These are phyloP conservation scores for Leptodermis oblonga DNA, from an alignment of 257 asterid species.

Conservation along the genomic window DNA sequence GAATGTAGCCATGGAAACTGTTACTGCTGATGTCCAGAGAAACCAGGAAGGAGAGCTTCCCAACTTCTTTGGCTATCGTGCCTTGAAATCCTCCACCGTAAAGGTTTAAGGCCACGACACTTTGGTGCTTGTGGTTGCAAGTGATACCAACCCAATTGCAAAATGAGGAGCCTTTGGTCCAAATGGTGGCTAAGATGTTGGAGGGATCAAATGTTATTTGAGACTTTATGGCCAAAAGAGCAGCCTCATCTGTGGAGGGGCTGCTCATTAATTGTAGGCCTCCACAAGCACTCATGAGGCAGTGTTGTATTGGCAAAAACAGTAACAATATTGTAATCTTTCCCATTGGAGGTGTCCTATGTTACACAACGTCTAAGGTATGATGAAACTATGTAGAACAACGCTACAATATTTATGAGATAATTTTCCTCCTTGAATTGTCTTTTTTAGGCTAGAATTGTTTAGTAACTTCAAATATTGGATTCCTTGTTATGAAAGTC, in stretches of 20 bases:
- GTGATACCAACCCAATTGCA: conserved; percentile 19
- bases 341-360: too few relatives aligned
- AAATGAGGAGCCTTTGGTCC: not conserved
- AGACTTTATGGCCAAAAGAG: conserved; percentile 4
- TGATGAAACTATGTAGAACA: too few relatives aligned
- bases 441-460: too few relatives aligned
- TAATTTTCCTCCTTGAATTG: too few relatives aligned
- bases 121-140: conserved; percentile 1
- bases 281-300: not conserved
- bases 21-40: conserved; percentile 4
- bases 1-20: conserved; percentile 10
- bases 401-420: too few relatives aligned
- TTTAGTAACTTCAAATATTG: too few relatives aligned
- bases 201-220: not conserved
- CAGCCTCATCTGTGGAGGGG: conserved; percentile 7
- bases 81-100: not conserved
- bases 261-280: not conserved
- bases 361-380: too few relatives aligned
- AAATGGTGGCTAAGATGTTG: conserved; percentile 2
- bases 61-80: conserved; percentile 7
- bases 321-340: not conserved
- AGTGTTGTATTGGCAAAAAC: not conserved
- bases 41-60: conserved; percentile 16
- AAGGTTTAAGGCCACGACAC: conserved; percentile 13
- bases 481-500: too few relatives aligned